Evolutionary conservation across 345 rosid genomes (phyloP).

Genomic region (Schrenkiella parvula): DNA sequence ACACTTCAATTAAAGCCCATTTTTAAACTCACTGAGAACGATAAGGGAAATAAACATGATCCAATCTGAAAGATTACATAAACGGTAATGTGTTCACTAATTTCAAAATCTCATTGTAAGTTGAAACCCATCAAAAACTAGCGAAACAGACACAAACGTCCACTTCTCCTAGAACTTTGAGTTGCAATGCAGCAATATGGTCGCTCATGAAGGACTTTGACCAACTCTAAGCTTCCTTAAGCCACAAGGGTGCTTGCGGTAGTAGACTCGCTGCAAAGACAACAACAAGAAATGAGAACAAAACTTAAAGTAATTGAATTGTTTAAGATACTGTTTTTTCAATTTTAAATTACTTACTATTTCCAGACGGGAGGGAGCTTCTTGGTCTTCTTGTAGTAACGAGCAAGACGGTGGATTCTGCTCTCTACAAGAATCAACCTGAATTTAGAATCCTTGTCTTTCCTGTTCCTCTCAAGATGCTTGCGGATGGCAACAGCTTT

Average conservation of each 20-base stretch:
- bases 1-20: no score
- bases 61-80: not conserved
- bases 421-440: conserved; percentile 90
- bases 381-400: conserved; percentile 94
- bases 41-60: not conserved
- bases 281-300: not conserved
- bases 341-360: conserved; percentile 44
- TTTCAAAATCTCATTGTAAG: conserved; percentile 9
- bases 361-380: conserved; percentile 97
- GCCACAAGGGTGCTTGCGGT: conserved; percentile 72
- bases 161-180: not conserved
- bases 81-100: not conserved
- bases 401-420: conserved; percentile 91
- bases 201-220: not conserved
- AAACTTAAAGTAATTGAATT: not conserved
- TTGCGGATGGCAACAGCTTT: conserved; percentile 90
- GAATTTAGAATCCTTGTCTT: conserved; percentile 92
- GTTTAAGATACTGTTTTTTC: not conserved
- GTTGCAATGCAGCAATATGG: not conserved
- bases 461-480: conserved; percentile 96
- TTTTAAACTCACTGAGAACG: not conserved
- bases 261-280: conserved; percentile 50
- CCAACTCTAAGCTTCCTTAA: conserved; percentile 17
- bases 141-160: not conserved
- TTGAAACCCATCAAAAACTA: conserved; percentile 10